A percentile compares a stretch with the other conserved stretches of the same genome.
Conservation (phyloP, 2,329 filamentous ascomycete species). For the Didymella glomerata region DNA sequence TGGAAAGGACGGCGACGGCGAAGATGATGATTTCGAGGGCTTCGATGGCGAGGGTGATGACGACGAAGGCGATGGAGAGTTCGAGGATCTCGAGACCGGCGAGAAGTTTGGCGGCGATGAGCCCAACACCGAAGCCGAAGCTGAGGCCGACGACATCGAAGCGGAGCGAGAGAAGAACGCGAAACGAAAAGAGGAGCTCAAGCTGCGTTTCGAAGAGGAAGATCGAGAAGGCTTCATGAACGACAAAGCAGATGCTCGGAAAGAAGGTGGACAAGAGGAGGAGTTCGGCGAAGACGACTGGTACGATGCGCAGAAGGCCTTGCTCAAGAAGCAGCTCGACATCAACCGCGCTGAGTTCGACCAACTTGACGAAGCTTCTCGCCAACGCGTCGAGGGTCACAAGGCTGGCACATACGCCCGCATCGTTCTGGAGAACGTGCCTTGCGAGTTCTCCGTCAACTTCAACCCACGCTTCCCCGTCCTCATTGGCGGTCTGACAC, state of each 20-base stretch:
- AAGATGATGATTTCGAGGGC: slow-evolving; percentile 62
- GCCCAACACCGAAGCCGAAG: slow-evolving; percentile 53
- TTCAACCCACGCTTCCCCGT: slow-evolving; percentile 86
- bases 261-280: slow-evolving; percentile 70
- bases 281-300: slow-evolving; percentile 98
- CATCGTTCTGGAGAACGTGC: slow-evolving; percentile 86
- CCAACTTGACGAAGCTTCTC: slow-evolving; percentile 81
- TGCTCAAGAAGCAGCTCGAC: slow-evolving; percentile 92
- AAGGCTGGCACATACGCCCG: slow-evolving; percentile 92
- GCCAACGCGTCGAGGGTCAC: slow-evolving; percentile 86
- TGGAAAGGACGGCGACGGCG: slow-evolving; percentile 45
- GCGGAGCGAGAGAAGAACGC: slow-evolving; percentile 92
- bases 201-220: slow-evolving; percentile 94
- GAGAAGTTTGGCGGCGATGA: slow-evolving; percentile 62
- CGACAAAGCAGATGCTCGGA: slow-evolving; percentile 79
- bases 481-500: slow-evolving; percentile 87
- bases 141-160: slow-evolving; percentile 69
- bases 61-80: slow-evolving; percentile 77
- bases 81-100: slow-evolving; percentile 84
- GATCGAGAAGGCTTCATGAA: slow-evolving; percentile 95
- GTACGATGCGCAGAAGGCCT: slow-evolving; percentile 96
- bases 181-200: slow-evolving; percentile 90
- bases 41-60: slow-evolving; percentile 67
- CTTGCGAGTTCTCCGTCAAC: slow-evolving; percentile 84
- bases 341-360: slow-evolving; percentile 97